Conservation (phyloP, 2,329 filamentous ascomycete species). For the Myriosclerotinia curreyana region DNA sequence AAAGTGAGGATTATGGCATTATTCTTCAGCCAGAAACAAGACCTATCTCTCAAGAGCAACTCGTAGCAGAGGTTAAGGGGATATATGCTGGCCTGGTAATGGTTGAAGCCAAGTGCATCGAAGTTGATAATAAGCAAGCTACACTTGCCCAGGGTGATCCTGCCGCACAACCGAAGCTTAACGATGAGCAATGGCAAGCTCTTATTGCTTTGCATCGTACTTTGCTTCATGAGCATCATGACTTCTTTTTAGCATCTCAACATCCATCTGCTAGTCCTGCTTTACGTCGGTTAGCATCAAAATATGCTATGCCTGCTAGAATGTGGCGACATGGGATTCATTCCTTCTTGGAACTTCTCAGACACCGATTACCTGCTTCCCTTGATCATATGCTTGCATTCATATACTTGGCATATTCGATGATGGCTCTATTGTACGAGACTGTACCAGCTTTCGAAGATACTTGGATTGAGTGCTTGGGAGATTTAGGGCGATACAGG, state of each 20-base stretch:
- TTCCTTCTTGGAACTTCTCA: conserved; percentile 72
- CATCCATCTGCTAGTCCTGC: conserved; percentile 73
- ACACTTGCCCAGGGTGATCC: conserved; percentile 49
- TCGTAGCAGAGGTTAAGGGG: conserved; percentile 37
- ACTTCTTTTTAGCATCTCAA: conserved; percentile 83
- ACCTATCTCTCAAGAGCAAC: conserved; percentile 34
- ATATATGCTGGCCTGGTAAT: conserved; percentile 82
- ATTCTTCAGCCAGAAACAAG: conserved; percentile 52
- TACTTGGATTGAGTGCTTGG: conserved; percentile 84
- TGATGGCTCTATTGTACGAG: conserved; percentile 84
- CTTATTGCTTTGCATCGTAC: conserved; percentile 80
- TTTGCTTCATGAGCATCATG: conserved; percentile 76
- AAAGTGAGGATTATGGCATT: conserved; percentile 52
- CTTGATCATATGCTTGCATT: conserved; percentile 89
- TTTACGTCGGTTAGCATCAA: conserved; percentile 65
- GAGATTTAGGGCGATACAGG: conserved; percentile 75
- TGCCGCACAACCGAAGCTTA: conserved; percentile 46
- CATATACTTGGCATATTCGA: conserved; percentile 83
- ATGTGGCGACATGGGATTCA: conserved; percentile 96
- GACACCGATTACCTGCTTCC: conserved; percentile 70
- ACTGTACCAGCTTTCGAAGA: conserved; percentile 79
- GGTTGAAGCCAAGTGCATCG: conserved; percentile 84
- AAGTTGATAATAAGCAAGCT: conserved; percentile 67
- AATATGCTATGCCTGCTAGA: conserved; percentile 86
- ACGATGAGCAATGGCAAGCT: conserved; percentile 76